Percentiles rank a stretch among this genome's conserved stretches.
These are phyloP conservation scores for Ceriops zippeliana DNA, from an alignment of 345 rosid genomes.

Conservation along the genomic window DNA sequence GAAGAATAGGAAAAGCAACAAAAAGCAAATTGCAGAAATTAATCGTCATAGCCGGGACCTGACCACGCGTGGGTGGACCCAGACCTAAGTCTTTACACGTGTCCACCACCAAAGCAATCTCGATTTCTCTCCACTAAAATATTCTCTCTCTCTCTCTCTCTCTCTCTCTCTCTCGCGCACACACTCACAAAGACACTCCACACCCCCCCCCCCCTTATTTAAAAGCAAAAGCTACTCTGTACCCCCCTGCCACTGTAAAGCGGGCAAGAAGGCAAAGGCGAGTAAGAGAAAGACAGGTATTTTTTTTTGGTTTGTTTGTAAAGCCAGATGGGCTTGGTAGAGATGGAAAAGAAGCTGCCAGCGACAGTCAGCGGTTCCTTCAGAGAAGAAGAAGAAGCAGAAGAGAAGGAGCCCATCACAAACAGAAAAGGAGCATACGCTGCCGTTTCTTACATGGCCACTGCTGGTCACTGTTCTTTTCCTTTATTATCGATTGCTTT, in stretches of 20 bases:
- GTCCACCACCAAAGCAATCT: conserved; percentile 7
- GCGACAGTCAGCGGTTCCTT: neutral
- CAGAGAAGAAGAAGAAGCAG: neutral
- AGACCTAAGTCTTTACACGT: neutral
- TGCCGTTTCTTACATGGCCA: conserved; percentile 54
- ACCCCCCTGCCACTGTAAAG: neutral
- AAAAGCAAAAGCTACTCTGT: neutral
- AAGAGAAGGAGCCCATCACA: conserved; percentile 19
- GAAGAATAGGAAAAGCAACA: neutral
- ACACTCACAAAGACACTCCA: neutral
- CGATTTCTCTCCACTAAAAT: neutral
- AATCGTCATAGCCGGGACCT: conserved; percentile 6
- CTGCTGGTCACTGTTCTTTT: conserved; percentile 37
- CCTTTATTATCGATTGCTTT: neutral
- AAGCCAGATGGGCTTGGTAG: conserved; percentile 3
- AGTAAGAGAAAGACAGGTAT: neutral
- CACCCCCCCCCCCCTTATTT: no score
- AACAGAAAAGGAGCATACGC: conserved; percentile 44
- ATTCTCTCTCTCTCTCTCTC: neutral
- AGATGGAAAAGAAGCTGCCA: conserved; percentile 1
- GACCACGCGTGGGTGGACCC: neutral
- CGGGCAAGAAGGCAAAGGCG: no score
- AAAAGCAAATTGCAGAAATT: neutral
- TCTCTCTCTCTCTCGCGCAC: no score
- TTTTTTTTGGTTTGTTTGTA: neutral